Evolutionary conservation across 2,329 filamentous ascomycete species (phyloP).

Genomic region (Capronia americana): DNA sequence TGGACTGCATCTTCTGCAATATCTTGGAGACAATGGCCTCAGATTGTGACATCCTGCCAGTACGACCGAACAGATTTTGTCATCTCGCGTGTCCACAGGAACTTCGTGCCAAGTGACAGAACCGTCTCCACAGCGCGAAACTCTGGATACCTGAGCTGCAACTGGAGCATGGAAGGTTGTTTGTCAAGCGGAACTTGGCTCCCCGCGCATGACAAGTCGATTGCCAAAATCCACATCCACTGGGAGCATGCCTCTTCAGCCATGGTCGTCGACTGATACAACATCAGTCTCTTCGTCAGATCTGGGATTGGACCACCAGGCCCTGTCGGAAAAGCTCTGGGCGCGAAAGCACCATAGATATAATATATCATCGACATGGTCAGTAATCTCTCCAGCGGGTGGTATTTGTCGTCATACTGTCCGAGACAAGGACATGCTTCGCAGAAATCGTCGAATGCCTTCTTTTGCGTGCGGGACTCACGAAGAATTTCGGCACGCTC

Average conservation of each 20-base stretch:
- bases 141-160: constrained; percentile 6
- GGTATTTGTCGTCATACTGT: background rate
- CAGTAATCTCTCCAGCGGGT: constrained; percentile 14
- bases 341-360: constrained; percentile 5
- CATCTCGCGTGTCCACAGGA: constrained; percentile 15
- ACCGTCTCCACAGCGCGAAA: constrained; percentile 6
- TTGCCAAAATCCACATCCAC: constrained; percentile 18
- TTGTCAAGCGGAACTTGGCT: background rate
- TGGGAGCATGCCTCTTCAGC: background rate
- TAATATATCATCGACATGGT: constrained; percentile 8
- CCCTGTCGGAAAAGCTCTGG: constrained; percentile 6
- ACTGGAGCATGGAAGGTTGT: constrained; percentile 3
- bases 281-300: background rate
- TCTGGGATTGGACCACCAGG: background rate
- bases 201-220: constrained; percentile 7
- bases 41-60: constrained; percentile 6
- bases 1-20: constrained; percentile 2
- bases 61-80: constrained; percentile 10
- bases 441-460: constrained; percentile 13
- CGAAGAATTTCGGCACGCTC: background rate
- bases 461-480: background rate
- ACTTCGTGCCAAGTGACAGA: background rate
- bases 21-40: background rate
- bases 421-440: constrained; percentile 19
- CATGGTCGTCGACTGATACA: background rate